Evolutionary conservation across 306 rosid genomes (phyloP).

Genomic region (Inga oerstediana): DNA sequence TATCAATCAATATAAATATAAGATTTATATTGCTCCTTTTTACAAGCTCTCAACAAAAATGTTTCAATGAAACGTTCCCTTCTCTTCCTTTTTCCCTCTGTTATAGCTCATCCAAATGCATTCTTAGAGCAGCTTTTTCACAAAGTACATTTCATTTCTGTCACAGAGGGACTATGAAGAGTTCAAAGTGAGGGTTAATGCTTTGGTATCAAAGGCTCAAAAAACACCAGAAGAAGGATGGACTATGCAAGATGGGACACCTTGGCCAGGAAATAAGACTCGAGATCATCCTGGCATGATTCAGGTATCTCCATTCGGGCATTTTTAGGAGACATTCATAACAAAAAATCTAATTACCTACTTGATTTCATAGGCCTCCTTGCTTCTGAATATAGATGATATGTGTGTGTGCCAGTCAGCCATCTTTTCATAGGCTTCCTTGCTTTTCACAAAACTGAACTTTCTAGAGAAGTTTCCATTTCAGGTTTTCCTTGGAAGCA

Average conservation of each 20-base stretch:
- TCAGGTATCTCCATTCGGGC: constrained; percentile 59
- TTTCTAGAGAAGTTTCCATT: constrained; percentile 11
- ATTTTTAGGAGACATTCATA: neutral
- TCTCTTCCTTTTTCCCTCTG: neutral
- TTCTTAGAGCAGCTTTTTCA: constrained; percentile 1
- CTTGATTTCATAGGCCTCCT: neutral
- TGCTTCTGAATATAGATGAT: neutral
- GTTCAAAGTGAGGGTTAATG: constrained; percentile 88
- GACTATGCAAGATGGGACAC: constrained; percentile 95
- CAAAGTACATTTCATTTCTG: constrained; percentile 13
- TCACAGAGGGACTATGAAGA: constrained; percentile 92
- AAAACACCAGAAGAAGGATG: constrained; percentile 98
- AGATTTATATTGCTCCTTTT: neutral
- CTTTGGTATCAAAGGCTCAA: constrained; percentile 93
- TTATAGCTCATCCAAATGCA: neutral
- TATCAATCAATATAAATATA: too few relatives aligned
- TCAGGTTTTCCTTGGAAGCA: constrained; percentile 92
- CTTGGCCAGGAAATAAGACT: constrained; percentile 97
- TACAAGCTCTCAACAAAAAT: neutral
- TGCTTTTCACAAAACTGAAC: neutral
- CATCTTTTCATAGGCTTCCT: constrained; percentile 15
- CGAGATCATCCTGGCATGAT: constrained; percentile 99
- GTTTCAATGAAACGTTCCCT: neutral
- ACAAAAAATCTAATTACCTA: neutral
- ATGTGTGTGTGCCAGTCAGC: neutral